These are phyloP conservation scores for Knoxia roxburghii DNA, from an alignment of 257 asterid species.

Conservation along the genomic window DNA sequence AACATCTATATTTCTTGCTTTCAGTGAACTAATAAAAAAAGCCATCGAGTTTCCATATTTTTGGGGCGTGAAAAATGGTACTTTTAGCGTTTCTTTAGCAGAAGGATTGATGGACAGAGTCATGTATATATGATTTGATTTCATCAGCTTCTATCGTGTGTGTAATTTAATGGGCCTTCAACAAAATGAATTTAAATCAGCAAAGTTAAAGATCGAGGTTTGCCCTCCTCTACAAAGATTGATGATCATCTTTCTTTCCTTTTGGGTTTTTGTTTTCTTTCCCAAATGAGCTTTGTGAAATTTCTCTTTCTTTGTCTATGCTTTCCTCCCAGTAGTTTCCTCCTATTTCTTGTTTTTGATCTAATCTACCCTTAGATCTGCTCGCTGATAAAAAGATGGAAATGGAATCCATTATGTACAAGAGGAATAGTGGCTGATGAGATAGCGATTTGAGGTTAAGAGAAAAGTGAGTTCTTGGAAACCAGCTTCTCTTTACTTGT, in stretches of 20 bases:
- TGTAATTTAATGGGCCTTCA: slow-evolving; percentile 11
- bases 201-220: slow-evolving; percentile 18
- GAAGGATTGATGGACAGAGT: slow-evolving; percentile 6
- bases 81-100: background rate
- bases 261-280: slow-evolving; percentile 20
- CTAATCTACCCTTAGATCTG: slow-evolving; percentile 37
- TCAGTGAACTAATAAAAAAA: background rate
- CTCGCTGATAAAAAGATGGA: slow-evolving; percentile 17
- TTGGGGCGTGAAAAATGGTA: background rate
- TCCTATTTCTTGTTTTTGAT: slow-evolving; percentile 16
- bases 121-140: slow-evolving; percentile 13
- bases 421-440: slow-evolving; percentile 6
- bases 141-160: slow-evolving; percentile 20
- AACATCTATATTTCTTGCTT: background rate
- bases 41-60: background rate
- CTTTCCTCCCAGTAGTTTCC: slow-evolving; percentile 8
- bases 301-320: slow-evolving; percentile 12
- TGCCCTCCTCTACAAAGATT: slow-evolving; percentile 23
- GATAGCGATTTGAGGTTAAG: slow-evolving; percentile 18
- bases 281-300: slow-evolving; percentile 26
- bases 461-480: slow-evolving; percentile 14
- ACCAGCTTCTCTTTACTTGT: slow-evolving; percentile 16
- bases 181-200: slow-evolving; percentile 10
- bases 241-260: slow-evolving; percentile 27
- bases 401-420: background rate